Evolutionary conservation across 1,284 basidiomycete species (phyloP).

Genomic region (Apiotrichum veenhuisii): DNA sequence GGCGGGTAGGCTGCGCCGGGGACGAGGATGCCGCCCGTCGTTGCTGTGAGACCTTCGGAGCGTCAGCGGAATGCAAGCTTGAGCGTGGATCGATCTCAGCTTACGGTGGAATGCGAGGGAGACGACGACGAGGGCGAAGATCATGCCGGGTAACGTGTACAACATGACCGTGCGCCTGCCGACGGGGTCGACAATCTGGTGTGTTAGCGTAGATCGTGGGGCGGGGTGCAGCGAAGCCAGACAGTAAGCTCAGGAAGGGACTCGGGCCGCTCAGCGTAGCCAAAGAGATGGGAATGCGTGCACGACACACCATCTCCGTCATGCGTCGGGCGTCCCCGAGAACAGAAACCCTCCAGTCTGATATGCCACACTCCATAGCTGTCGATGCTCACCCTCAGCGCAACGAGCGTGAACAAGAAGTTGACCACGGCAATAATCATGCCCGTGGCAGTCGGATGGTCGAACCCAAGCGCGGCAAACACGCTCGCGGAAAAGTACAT

Average conservation of each 20-base stretch:
- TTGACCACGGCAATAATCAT: slow-evolving; percentile 74
- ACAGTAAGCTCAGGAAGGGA: too few relatives aligned
- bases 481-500: slow-evolving; percentile 70
- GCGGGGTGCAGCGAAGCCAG: too few relatives aligned
- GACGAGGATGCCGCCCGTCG: slow-evolving; percentile 64
- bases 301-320: too few relatives aligned
- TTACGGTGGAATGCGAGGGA: neutral
- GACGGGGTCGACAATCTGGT: slow-evolving; percentile 65
- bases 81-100: too few relatives aligned
- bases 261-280: too few relatives aligned
- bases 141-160: slow-evolving; percentile 71
- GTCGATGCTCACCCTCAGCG: slow-evolving; percentile 57
- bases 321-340: too few relatives aligned
- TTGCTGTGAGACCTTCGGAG: slow-evolving; percentile 60
- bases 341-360: too few relatives aligned
- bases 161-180: slow-evolving; percentile 74
- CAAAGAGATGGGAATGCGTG: too few relatives aligned
- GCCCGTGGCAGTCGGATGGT: slow-evolving; percentile 73
- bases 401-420: slow-evolving; percentile 75
- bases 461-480: slow-evolving; percentile 73
- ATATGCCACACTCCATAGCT: too few relatives aligned
- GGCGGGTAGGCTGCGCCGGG: slow-evolving; percentile 63
- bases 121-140: slow-evolving; percentile 60
- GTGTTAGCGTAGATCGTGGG: neutral
- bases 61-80: neutral